Evolutionary conservation across 345 rosid genomes (phyloP).

Genomic region (Geranium brycei): DNA sequence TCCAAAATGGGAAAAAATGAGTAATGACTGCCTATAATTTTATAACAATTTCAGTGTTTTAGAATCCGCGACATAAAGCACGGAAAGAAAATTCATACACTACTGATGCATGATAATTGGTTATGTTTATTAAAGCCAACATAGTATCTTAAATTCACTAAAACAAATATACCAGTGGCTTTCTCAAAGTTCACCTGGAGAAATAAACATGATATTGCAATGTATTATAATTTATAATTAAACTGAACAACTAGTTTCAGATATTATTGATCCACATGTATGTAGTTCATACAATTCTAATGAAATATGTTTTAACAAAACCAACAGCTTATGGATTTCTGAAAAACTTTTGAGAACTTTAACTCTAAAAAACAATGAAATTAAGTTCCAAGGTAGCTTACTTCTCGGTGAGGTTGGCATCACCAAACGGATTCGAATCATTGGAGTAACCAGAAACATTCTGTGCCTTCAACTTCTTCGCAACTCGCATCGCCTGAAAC

Average conservation of each 20-base stretch:
- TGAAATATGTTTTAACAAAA: too few relatives aligned
- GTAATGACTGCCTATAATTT: neutral
- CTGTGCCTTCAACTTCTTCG: constrained; percentile 68
- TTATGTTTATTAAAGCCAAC: neutral
- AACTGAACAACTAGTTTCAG: neutral
- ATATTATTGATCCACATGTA: neutral
- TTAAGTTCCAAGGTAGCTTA: constrained; percentile 17
- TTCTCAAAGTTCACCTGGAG: neutral
- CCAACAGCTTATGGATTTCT: too few relatives aligned
- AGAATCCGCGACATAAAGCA: too few relatives aligned
- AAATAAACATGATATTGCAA: too few relatives aligned
- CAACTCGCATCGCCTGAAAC: constrained; percentile 50
- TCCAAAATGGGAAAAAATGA: neutral
- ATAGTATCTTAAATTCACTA: neutral
- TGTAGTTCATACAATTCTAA: neutral
- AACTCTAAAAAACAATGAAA: too few relatives aligned
- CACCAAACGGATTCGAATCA: constrained; percentile 94
- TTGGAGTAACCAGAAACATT: constrained; percentile 79
- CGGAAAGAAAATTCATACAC: neutral
- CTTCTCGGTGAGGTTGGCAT: constrained; percentile 82
- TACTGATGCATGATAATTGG: neutral
- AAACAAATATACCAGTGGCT: neutral
- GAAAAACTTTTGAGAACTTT: too few relatives aligned
- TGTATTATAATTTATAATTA: too few relatives aligned
- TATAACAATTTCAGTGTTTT: neutral